Evolutionary conservation across 2,329 filamentous ascomycete species (phyloP), one percentile per base, ranked within the genome.

Genomic region (Nigrograna mackinnonii): DNA sequence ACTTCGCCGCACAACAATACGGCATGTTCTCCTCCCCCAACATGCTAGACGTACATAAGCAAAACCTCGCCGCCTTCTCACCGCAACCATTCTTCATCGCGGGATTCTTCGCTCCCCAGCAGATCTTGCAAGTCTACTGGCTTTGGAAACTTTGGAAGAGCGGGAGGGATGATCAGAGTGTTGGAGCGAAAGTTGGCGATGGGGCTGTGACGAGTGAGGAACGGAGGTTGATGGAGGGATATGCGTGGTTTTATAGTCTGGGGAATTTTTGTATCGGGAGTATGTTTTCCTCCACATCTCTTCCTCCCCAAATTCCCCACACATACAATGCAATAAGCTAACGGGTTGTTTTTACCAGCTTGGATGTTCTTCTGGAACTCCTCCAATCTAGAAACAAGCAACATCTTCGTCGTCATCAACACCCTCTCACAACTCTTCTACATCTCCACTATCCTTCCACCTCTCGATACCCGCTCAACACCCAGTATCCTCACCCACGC

Each of bases 291-390:
- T n/a, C n/a, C 18, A 11, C 17, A 9, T 36, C 9, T 7, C 14
- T 6, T 32, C 11, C 24, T 18, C n/a, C n/a, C n/a, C n/a, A n/a
- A n/a, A n/a, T n/a, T n/a, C n/a, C n/a, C n/a, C n/a, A n/a, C n/a
- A n/a, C n/a, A n/a, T n/a, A n/a, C n/a, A n/a, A n/a, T n/a, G n/a
- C n/a, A n/a, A n/a, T n/a, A n/a, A n/a, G n/a, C n/a, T n/a, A n/a
- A n/a, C n/a, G n/a, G n/a, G n/a, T n/a, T n/a, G n/a, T n/a, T n/a
- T n/a, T n/a, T n/a, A 12, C 22, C 31, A 74, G 72, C 74, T 3
- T 82, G 79, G 79, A 82, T 83, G 79, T 73, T 83, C 52, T 82
- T 82, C 67, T 84, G 80, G 80, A 83, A 83, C 52, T 52, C 69
- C 1, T 71, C 73, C 3, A 57, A 73, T 17, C 70, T 84, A 4